Evolutionary conservation across 208 protist species (phyloP).

Genomic region (Crithidia expoeki): DNA sequence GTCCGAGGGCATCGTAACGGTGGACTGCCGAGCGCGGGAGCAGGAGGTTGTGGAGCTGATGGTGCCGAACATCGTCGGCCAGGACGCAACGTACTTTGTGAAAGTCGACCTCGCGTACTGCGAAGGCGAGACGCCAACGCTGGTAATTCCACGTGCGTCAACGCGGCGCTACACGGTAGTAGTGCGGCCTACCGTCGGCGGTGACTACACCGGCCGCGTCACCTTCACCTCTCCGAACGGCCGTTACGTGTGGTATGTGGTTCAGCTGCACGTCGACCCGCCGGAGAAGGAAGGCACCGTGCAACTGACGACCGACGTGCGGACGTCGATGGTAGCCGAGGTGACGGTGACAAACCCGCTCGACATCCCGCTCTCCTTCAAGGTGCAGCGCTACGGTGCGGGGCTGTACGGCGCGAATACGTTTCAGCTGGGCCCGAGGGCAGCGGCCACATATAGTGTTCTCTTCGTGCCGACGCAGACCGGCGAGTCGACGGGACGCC

Average conservation of each 20-base stretch:
- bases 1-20: conserved; percentile 77
- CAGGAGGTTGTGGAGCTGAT: conserved; percentile 51
- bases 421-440: conserved; percentile 55
- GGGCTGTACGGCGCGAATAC: conserved; percentile 82
- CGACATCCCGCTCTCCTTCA: conserved; percentile 72
- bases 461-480: conserved; percentile 86
- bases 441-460: conserved; percentile 68
- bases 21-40: conserved; percentile 88
- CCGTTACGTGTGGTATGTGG: conserved; percentile 91
- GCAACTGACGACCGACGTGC: conserved; percentile 76
- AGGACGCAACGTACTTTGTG: conserved; percentile 74
- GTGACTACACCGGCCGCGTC: conserved; percentile 84
- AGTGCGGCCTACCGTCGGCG: conserved; percentile 77
- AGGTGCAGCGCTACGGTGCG: conserved; percentile 71
- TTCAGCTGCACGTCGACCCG: conserved; percentile 79
- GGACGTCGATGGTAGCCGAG: conserved; percentile 85
- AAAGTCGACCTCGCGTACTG: conserved; percentile 90
- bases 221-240: conserved; percentile 75
- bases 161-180: conserved; percentile 76
- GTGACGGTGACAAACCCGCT: conserved; percentile 88
- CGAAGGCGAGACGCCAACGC: conserved; percentile 59
- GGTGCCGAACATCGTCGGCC: conserved; percentile 76
- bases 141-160: conserved; percentile 53
- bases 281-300: conserved; percentile 90
- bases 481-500: conserved; percentile 65